Evolutionary conservation across 495 filamentous ascomycete genomes (phyloP).

Genomic region (Hyaloscypha bicolor): DNA sequence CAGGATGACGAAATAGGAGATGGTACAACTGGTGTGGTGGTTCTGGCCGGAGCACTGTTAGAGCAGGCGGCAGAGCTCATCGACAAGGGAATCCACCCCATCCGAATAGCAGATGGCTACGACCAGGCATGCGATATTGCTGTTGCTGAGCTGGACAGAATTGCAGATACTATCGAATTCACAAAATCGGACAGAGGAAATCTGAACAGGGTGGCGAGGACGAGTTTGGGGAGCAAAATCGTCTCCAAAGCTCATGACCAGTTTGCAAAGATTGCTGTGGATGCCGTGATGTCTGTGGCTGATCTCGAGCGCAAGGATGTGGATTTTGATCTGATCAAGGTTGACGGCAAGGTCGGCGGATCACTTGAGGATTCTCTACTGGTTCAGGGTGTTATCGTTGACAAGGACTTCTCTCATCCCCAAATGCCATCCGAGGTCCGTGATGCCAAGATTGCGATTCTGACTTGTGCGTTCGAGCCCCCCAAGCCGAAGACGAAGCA

Average conservation of each 20-base stretch:
- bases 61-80: slow-evolving; percentile 98
- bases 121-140: slow-evolving; percentile 97
- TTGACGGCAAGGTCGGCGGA: slow-evolving; percentile 97
- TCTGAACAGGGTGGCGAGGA: slow-evolving; percentile 90
- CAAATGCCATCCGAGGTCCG: slow-evolving; percentile 95
- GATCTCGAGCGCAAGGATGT: slow-evolving; percentile 97
- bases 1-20: slow-evolving; percentile 99
- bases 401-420: slow-evolving; percentile 99
- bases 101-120: slow-evolving; percentile 96
- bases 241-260: slow-evolving; percentile 99
- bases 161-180: slow-evolving; percentile 90
- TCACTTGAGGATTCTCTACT: slow-evolving; percentile 92
- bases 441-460: slow-evolving; percentile 94
- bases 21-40: slow-evolving; percentile 97
- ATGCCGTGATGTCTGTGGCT: slow-evolving; percentile 94
- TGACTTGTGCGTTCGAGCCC: slow-evolving; percentile 99
- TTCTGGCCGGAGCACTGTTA: slow-evolving; percentile 90
- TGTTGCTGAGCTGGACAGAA: slow-evolving; percentile 85
- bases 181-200: slow-evolving; percentile 75
- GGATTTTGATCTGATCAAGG: slow-evolving; percentile 98
- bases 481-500: slow-evolving; percentile 99
- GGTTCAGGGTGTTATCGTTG: slow-evolving; percentile 96
- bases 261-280: slow-evolving; percentile 95
- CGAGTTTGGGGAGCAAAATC: slow-evolving; percentile 97
- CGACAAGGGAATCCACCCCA: slow-evolving; percentile 99